Percentiles rank a stretch among this genome's conserved stretches.
These are phyloP conservation scores for Venturia asperata DNA, from an alignment of 2,329 filamentous ascomycete genomes.

Conservation along the genomic window DNA sequence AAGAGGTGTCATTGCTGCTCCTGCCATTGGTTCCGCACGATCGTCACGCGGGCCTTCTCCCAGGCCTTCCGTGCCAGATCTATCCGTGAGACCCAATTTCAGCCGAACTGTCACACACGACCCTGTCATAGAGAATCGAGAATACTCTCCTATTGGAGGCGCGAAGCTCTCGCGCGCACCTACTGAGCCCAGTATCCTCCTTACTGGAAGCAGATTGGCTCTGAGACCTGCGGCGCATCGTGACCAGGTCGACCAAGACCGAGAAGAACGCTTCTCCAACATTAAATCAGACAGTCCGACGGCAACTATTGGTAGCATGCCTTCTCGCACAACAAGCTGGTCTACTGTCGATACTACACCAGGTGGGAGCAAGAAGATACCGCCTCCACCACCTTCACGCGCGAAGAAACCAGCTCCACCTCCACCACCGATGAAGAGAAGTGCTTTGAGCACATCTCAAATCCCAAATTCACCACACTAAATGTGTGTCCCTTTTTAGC, in stretches of 20 bases:
- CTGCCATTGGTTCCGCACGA: slow-evolving; percentile 31
- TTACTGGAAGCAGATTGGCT: slow-evolving; percentile 39
- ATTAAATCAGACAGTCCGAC: slow-evolving; percentile 48
- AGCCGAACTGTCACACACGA: slow-evolving; percentile 13
- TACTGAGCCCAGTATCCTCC: slow-evolving; percentile 48
- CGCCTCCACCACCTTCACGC: slow-evolving; percentile 55
- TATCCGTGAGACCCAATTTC: slow-evolving; percentile 26
- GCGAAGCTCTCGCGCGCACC: slow-evolving; percentile 45
- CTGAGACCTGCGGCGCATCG: slow-evolving; percentile 34
- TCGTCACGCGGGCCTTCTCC: slow-evolving; percentile 34
- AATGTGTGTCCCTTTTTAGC: not conserved
- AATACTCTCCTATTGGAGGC: slow-evolving; percentile 42
- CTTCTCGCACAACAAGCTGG: slow-evolving; percentile 47
- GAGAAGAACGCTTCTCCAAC: slow-evolving; percentile 26
- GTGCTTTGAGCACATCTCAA: slow-evolving; percentile 38
- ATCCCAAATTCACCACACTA: slow-evolving; percentile 23
- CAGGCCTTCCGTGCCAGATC: slow-evolving; percentile 38
- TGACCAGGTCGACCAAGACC: slow-evolving; percentile 11
- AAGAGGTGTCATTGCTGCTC: slow-evolving; percentile 19
- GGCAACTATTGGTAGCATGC: slow-evolving; percentile 44
- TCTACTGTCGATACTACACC: slow-evolving; percentile 28
- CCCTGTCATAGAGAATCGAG: slow-evolving; percentile 38
- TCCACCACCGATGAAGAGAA: slow-evolving; percentile 57
- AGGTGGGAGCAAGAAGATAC: slow-evolving; percentile 48
- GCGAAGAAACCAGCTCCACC: slow-evolving; percentile 60